These are phyloP conservation scores for Tritrichomonas musculus DNA, from an alignment of 208 protist genomes.

Conservation along the genomic window DNA sequence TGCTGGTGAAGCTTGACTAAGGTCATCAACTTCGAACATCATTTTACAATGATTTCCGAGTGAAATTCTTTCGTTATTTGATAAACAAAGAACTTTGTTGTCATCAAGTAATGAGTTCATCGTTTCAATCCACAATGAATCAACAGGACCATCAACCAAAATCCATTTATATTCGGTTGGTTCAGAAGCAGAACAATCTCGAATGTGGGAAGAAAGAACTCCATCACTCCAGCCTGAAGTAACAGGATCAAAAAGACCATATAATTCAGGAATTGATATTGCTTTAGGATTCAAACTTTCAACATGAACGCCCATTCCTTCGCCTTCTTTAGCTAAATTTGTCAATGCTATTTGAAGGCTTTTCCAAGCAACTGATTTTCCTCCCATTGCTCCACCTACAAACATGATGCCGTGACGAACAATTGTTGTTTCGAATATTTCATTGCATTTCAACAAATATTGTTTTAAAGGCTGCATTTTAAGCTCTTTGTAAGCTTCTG, in stretches of 20 bases:
- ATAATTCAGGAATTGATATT: constrained; percentile 92
- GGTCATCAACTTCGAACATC: constrained; percentile 95
- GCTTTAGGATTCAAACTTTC: constrained; percentile 88
- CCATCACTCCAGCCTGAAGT: constrained; percentile 74
- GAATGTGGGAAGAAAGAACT: constrained; percentile 63
- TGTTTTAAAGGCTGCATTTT: not conserved
- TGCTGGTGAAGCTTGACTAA: constrained; percentile 91
- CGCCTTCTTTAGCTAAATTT: constrained; percentile 85
- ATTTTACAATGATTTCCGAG: constrained; percentile 72
- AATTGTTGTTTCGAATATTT: constrained; percentile 82
- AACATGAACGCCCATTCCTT: constrained; percentile 56
- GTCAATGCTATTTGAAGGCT: constrained; percentile 88
- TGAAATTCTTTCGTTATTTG: constrained; percentile 86
- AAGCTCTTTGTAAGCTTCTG: not conserved
- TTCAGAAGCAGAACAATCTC: constrained; percentile 66
- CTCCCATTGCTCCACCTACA: constrained; percentile 79
- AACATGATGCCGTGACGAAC: constrained; percentile 94
- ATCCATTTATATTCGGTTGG: constrained; percentile 71
- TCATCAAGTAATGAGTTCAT: constrained; percentile 98
- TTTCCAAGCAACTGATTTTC: constrained; percentile 53
- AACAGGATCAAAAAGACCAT: constrained; percentile 83
- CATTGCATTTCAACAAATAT: constrained; percentile 40
- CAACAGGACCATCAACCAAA: constrained; percentile 95
- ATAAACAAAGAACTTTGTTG: constrained; percentile 90
- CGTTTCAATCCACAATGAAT: constrained; percentile 95